Base-by-base conservation (phyloP, 2,329 filamentous ascomycete species). In the Pseudogymnoascus sp. region DNA sequence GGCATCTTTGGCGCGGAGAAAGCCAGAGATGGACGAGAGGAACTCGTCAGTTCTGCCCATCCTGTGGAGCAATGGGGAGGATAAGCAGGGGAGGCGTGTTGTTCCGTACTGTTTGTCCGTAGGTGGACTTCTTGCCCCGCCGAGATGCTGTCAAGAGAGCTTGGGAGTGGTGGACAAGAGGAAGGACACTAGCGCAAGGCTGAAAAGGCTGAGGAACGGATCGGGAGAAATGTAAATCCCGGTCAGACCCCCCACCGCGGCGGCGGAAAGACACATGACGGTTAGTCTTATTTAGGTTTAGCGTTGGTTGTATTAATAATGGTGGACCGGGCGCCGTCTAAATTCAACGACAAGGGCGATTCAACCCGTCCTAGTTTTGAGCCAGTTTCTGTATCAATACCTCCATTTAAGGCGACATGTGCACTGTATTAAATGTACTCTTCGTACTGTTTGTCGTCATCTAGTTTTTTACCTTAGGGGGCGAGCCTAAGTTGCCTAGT, bases 21-120 rank as follows among this genome's bases (percentile, higher is more conserved):
- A 81, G 18, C 76, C 76, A 59, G 83, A 81, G 60, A 93, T 81
- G 60, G 83, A 82, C 9, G 75, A 74, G 59, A 93, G 81, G 71
- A 92, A 94, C 66, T 87, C 79, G 66, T 85, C 78, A 20, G 89
- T 75, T 43, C 88, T 81, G 37, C 86, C 79, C 75, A 89, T 90
- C 43, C 43, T 50, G 43, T 22, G 4, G 1, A 50, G 25, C 43
- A 30, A 16, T 28, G 43, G 14, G 11, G 3, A 20, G 43, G 43
- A 2, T 50, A 50, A 50, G 25, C 43, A 50, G n/a, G 4, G n/a
- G 43, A 50, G 14, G 43, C 14, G 16, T 50, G n/a, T 22, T 50
- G 30, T 18, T 50, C 43, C 43, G 25, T 50, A 1, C 43, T 30
- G 43, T 30, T 30, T 18, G 43, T 50, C 25, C 43, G 43, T 50